These are phyloP conservation scores for Bromus sterilis DNA, from an alignment of 176 grass and related monocot species.

Conservation along the genomic window DNA sequence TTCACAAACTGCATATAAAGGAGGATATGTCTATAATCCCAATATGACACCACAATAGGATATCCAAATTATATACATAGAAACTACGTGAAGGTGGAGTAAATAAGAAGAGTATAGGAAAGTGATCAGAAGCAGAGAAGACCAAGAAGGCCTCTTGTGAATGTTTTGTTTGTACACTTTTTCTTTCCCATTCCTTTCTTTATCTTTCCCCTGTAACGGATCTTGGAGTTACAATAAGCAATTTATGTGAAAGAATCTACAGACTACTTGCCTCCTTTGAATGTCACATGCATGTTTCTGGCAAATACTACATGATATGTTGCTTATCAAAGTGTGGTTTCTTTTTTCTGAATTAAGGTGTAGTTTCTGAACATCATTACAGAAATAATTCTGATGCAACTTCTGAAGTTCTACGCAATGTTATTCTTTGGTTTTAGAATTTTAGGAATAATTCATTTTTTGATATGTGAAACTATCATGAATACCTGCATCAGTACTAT, in stretches of 20 bases:
- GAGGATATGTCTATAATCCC: constrained; percentile 11
- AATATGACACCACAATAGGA: neutral
- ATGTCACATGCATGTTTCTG: too few relatives aligned
- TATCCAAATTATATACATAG: neutral
- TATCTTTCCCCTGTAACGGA: neutral
- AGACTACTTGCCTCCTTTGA: neutral
- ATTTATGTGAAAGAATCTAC: neutral
- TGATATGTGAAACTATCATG: too few relatives aligned
- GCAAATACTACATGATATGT: too few relatives aligned
- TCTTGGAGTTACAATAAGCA: neutral
- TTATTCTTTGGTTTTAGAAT: too few relatives aligned
- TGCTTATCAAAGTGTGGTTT: too few relatives aligned
- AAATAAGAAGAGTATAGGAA: neutral
- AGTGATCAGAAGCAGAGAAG: neutral
- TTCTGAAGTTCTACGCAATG: too few relatives aligned
- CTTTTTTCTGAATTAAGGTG: too few relatives aligned
- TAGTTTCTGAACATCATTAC: too few relatives aligned
- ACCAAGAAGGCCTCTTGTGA: neutral
- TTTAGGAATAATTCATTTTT: too few relatives aligned
- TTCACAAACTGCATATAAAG: neutral
- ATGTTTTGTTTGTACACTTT: constrained; percentile 16
- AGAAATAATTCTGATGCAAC: too few relatives aligned
- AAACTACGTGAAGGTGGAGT: constrained; percentile 9
- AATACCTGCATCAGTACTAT: too few relatives aligned
- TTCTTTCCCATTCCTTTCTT: neutral